Percentiles rank a stretch among this genome's conserved stretches.
Evolutionary conservation across 345 rosid species (phyloP).

Genomic region (Eucalyptus melliodora): DNA sequence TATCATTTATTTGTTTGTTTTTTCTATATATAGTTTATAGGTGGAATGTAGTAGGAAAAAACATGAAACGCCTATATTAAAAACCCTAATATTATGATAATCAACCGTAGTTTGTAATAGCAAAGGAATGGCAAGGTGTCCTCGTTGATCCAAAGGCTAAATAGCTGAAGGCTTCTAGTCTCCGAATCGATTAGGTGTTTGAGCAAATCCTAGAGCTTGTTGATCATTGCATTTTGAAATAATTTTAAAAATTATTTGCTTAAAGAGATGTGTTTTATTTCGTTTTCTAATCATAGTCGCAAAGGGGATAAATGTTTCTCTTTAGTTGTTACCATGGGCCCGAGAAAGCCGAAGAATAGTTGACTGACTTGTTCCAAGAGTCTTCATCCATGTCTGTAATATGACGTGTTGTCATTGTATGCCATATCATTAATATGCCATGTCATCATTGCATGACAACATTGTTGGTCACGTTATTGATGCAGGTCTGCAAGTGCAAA

Average conservation of each 20-base stretch:
- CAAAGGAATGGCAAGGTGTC: neutral
- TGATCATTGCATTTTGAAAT: neutral
- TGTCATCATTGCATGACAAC: no score
- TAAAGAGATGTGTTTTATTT: neutral
- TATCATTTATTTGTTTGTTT: neutral
- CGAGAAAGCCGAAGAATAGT: neutral
- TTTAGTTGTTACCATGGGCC: neutral
- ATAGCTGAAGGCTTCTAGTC: neutral
- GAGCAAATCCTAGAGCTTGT: neutral
- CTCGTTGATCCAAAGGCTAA: neutral
- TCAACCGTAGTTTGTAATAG: neutral
- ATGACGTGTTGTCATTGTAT: neutral
- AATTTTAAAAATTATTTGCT: neutral
- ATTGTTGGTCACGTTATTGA: neutral
- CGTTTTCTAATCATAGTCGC: neutral
- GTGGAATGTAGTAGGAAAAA: neutral
- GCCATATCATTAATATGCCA: neutral
- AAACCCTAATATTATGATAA: neutral
- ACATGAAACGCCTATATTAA: neutral
- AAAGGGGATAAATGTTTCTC: neutral
- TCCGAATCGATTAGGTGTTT: neutral
- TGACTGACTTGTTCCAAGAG: neutral
- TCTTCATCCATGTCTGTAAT: neutral
- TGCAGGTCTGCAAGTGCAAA: slow-evolving; percentile 95
- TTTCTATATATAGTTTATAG: neutral